Evolutionary conservation across 306 rosid species (phyloP), one percentile per base, ranked within the genome.

Genomic region (Cicer arietinum): DNA sequence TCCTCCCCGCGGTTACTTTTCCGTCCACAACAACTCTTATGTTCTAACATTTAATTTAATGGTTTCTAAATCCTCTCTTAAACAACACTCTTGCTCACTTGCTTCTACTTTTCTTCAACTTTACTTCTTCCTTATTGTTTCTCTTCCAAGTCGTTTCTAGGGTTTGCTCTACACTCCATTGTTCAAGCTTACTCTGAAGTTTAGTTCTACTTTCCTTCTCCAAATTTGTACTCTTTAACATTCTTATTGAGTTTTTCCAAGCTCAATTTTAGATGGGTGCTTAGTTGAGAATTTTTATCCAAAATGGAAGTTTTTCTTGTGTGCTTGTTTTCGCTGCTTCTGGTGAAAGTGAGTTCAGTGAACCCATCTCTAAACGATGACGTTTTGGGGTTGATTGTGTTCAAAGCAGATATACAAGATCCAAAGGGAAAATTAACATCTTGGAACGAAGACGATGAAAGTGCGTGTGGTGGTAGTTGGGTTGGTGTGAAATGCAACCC

Each of bases 391-490:
- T 76, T 95, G 77, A 92, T 95, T 68, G 98, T 95, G 80, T 92
- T 95, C 86, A 95, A 90, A 80, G 93, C 98, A 3, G 97, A 95
- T 54, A 80, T 92, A 54, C 85, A 76, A 88, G 99, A 95, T 84
- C 97, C 98, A 3, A 86, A 86, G 77, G 89, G 89, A 47, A 90
- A 85, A 81, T 81, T 95, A 0, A 56, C 62, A 1, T 84, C 95
- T 46, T 95, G 99, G 99, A 92, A 79, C 70, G 99, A 95, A 87
- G 99, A 90, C 58, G 98, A 92, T 39, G 92, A 90, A 58, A 89
- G 51, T 41, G 87, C 96, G 6, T 95, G 99, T 69, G 81, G 75
- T 10, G 78, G 79, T 45, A 17, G 75, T 5, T 95, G 99, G 99
- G 85, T 56, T 46, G 99, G 96, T 14, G 83, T 95, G 67, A 88